Evolutionary conservation across 1,139 yeast genomes (phyloP).

Genomic region (Saccharomyces uvarum): DNA sequence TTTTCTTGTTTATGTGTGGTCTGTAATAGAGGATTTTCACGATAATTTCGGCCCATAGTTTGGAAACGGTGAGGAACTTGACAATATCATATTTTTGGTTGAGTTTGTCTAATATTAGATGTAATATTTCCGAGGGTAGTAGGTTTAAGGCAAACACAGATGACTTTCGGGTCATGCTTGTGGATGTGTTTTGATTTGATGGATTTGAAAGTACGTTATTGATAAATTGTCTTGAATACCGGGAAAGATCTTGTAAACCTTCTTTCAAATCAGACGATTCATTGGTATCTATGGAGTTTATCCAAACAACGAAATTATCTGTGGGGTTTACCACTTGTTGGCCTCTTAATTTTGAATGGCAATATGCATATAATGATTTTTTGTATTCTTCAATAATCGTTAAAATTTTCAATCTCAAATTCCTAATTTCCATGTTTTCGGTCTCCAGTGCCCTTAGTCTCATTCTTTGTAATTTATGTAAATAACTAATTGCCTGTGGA

Average conservation of each 20-base stretch:
- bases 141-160: conserved; percentile 42
- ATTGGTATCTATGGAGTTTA: conserved; percentile 21
- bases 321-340: conserved; percentile 21
- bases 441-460: conserved; percentile 29
- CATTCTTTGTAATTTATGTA: conserved; percentile 26
- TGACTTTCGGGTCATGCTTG: neutral
- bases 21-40: conserved; percentile 85
- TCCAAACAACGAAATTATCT: conserved; percentile 19
- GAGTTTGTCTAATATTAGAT: conserved; percentile 61
- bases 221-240: conserved; percentile 10
- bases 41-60: conserved; percentile 71
- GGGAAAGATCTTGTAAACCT: conserved; percentile 14
- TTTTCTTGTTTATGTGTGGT: conserved; percentile 62
- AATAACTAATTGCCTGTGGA: conserved; percentile 15
- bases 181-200: neutral
- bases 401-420: conserved; percentile 19
- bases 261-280: conserved; percentile 15
- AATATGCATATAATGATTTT: conserved; percentile 19
- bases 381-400: conserved; percentile 26
- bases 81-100: conserved; percentile 58
- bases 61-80: conserved; percentile 66
- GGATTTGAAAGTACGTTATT: conserved; percentile 4
- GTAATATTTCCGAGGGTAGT: conserved; percentile 75
- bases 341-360: conserved; percentile 15
- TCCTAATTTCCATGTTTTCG: conserved; percentile 28